Evolutionary conservation across 2,329 filamentous ascomycete species (phyloP).

Genomic region (Knufia fluminis): DNA sequence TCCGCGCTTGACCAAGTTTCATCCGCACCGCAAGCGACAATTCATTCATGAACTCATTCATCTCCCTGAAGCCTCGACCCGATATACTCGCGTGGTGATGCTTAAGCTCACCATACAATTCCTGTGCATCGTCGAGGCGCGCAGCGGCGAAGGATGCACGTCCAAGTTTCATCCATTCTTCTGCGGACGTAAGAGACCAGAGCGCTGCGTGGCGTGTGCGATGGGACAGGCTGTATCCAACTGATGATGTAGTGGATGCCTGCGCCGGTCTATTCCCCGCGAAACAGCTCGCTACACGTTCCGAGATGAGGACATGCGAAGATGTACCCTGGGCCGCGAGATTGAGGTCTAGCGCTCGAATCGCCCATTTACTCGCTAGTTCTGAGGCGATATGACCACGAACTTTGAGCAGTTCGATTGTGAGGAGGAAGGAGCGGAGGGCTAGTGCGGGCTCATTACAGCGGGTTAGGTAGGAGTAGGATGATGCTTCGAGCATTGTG

Average conservation of each 20-base stretch:
- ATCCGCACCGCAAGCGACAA: conserved; percentile 35
- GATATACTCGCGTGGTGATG: conserved; percentile 27
- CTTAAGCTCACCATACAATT: conserved; percentile 41
- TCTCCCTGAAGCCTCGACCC: conserved; percentile 41
- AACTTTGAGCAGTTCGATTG: conserved; percentile 72
- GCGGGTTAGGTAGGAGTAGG: conserved; percentile 84
- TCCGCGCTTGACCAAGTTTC: conserved; percentile 33
- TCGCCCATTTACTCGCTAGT: conserved; percentile 78
- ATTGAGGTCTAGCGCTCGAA: conserved; percentile 66
- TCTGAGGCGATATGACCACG: conserved; percentile 73
- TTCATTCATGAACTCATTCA: conserved; percentile 40
- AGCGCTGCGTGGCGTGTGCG: conserved; percentile 77
- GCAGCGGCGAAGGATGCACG: conserved; percentile 70
- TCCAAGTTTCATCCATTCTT: conserved; percentile 69
- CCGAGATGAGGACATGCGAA: conserved; percentile 73
- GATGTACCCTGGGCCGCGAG: conserved; percentile 55
- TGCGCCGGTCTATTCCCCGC: conserved; percentile 45
- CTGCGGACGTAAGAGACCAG: conserved; percentile 75
- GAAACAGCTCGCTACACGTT: conserved; percentile 79
- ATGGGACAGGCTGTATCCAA: conserved; percentile 39
- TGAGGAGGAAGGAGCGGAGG: conserved; percentile 64
- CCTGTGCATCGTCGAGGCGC: conserved; percentile 61
- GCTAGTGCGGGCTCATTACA: conserved; percentile 73
- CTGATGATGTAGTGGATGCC: conserved; percentile 36
- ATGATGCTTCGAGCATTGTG: conserved; percentile 77